phyloP scores from a whole-genome alignment of 345 rosid genomes.

The Sisymbrium altissimum region DNA sequence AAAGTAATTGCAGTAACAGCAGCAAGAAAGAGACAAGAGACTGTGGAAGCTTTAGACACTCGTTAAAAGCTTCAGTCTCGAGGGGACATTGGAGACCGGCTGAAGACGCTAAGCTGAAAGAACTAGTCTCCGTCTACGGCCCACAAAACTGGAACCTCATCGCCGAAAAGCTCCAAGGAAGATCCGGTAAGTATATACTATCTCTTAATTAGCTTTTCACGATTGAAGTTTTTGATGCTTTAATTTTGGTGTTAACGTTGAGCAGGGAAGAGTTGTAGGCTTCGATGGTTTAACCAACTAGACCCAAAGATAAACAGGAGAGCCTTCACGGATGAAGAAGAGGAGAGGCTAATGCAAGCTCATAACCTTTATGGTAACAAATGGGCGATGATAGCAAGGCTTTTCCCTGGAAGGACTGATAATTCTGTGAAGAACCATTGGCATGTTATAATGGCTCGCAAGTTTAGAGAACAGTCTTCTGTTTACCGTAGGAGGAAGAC shows the following conservation, averaged over 20 bases:
- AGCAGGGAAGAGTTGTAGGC: conserved; percentile 38
- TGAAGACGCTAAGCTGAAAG: conserved; percentile 80
- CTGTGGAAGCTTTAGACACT: conserved; percentile 2
- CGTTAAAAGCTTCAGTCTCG: conserved; percentile 29
- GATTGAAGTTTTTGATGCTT: neutral
- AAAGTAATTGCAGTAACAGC: neutral
- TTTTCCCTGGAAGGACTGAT: conserved; percentile 41
- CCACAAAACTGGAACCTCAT: conserved; percentile 97
- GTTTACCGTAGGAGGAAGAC: conserved; percentile 27
- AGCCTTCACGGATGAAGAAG: conserved; percentile 38
- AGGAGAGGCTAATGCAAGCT: conserved; percentile 34
- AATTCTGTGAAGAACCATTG: conserved; percentile 42
- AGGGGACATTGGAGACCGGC: conserved; percentile 97
- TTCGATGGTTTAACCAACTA: conserved; percentile 40
- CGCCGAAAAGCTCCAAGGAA: conserved; percentile 77
- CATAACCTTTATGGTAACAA: conserved; percentile 39
- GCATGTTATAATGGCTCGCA: conserved; percentile 40
- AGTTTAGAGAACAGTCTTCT: conserved; percentile 36
- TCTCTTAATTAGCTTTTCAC: neutral
- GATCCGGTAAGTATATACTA: conserved; percentile 61
- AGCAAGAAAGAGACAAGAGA: conserved; percentile 12
- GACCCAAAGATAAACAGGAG: conserved; percentile 36
- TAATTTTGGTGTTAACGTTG: neutral
- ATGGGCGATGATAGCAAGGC: conserved; percentile 42
- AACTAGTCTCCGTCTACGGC: conserved; percentile 69